Evolutionary conservation across 305 asterid species (phyloP), one percentile per base, ranked within the genome.

Genomic region (Andrographis paniculata): DNA sequence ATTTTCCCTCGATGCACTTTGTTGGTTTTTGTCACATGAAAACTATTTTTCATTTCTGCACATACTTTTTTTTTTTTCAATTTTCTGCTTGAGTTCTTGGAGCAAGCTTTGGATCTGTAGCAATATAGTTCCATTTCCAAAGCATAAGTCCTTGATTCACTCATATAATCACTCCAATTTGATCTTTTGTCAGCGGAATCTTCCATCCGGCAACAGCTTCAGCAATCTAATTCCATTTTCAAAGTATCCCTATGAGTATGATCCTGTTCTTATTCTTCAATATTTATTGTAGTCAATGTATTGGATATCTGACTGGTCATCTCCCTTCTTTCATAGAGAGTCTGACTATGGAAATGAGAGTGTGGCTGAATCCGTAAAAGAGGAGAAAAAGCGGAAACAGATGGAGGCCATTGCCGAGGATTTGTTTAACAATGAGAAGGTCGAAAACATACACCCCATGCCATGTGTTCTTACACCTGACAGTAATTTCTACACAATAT

Each of bases 391-490:
- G 63, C 80, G 94, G 54, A 86, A 78, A 69, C 80, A 83, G 73
- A 79, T 78, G 96, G 96, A 91, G 67, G 92, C 94, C 50, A 67
- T 80, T 44, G 94, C 94, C 8, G 98, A 91, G 28, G 96, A 86
- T 70, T 66, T 86, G 16, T 91, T 91, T 55, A 80, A 85, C 63
- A 62, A 64, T 31, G 86, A 80, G 61, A 81, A 78, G 97, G 93
- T 78, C n/a, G 33, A 5, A 2, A 33, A 6, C 38, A 5, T 33
- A 33, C n/a, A 9, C 13, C n/a, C n/a, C 38, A 33, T 33, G 8
- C 12, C 38, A 9, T 2, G n/a, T 7, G 38, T 33, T 33, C 30
- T 24, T 3, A 24, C 4, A 8, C 30, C 8, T 24, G 30, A 24
- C 8, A 24, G 30, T 3, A 24, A 24, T n/a, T n/a, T n/a, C n/a